Evolutionary conservation across 1,284 basidiomycete species (phyloP), one percentile per base, ranked within the genome.

Genomic region (Tilletia caries): DNA sequence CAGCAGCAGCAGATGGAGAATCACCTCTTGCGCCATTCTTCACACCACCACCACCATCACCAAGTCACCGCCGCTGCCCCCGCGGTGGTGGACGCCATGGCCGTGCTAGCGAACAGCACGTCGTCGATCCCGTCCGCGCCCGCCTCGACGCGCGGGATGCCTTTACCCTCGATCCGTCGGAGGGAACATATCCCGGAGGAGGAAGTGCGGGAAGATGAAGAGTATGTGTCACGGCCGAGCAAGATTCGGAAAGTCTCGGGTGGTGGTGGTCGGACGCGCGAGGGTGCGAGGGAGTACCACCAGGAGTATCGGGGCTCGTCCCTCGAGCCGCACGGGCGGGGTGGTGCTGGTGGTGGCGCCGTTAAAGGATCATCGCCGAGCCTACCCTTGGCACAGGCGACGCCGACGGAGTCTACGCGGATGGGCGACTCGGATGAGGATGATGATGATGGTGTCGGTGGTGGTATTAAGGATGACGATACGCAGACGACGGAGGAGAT

Each of bases 401-500:
- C 66, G 34, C 37, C 66, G 8, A 41, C 66, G n/a, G 66, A 48
- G 48, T 29, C 25, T 41, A 18, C 52, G 23, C 15, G 33, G 15
- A 50, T 62, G 20, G 20, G 41, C 29, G 58, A 68, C 37, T 32
- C 65, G 46, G 15, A 37, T 29, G 58, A 62, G 29, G 58, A 62
- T 33, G 48, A 50, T 5, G 48, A 50, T 50, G 48, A 13, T 13
- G n/a, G n/a, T n/a, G n/a, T n/a, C n/a, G 52, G 52, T 13, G 58
- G 20, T 34, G 58, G 52, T 27, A 54, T 52, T 1, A 74, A 71
- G 58, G 67, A 71, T 43, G 29, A 64, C 29, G 48, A 70, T 65
- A 10, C 67, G 23, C 41, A 70, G 5, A 73, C 71, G 34, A 68
- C 68, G 15, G 65, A 13, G 23, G 44, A 33, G n/a, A 32, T 64